A percentile compares a stretch with the other conserved stretches of the same genome.
phyloP scores from a whole-genome alignment of 371 early-diverging fungal genomes.

The Mortierella sp. region DNA sequence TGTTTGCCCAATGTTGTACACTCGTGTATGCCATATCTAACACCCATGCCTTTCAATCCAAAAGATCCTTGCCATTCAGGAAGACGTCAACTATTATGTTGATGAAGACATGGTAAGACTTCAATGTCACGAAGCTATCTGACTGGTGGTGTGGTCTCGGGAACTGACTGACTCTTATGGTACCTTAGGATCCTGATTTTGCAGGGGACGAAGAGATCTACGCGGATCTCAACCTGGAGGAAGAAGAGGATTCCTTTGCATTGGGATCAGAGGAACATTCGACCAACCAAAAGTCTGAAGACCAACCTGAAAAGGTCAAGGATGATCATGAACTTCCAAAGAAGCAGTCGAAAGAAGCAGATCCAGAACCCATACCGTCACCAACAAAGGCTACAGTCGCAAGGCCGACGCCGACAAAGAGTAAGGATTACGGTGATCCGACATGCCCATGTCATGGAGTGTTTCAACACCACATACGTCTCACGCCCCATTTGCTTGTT shows the following conservation, averaged over 20 bases:
- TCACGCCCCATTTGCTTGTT: too few species aligned
- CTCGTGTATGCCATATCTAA: neutral
- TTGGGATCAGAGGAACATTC: conserved; percentile 65
- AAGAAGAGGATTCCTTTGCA: conserved; percentile 83
- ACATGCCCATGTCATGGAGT: too few species aligned
- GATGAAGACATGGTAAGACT: conserved; percentile 72
- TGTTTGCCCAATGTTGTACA: neutral
- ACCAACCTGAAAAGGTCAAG: conserved; percentile 41
- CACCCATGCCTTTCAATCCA: neutral
- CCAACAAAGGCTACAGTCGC: conserved; percentile 5
- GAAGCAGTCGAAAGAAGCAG: conserved; percentile 39
- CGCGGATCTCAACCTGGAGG: conserved; percentile 92
- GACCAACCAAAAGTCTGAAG: conserved; percentile 24
- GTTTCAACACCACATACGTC: neutral
- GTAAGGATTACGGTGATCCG: conserved; percentile 6
- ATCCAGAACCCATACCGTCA: conserved; percentile 44
- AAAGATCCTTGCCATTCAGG: conserved; percentile 80
- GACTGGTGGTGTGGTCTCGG: too few species aligned
- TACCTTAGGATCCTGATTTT: conserved; percentile 81
- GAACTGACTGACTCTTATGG: too few species aligned
- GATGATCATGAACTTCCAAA: conserved; percentile 49
- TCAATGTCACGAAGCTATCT: too few species aligned
- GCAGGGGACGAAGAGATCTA: conserved; percentile 92
- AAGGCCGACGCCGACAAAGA: conserved; percentile 29
- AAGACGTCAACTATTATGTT: conserved; percentile 90